Percentiles rank a stretch among this genome's conserved stretches.
These are phyloP conservation scores for Teunomyces stri DNA, from an alignment of 805 yeast species.

Conservation along the genomic window DNA sequence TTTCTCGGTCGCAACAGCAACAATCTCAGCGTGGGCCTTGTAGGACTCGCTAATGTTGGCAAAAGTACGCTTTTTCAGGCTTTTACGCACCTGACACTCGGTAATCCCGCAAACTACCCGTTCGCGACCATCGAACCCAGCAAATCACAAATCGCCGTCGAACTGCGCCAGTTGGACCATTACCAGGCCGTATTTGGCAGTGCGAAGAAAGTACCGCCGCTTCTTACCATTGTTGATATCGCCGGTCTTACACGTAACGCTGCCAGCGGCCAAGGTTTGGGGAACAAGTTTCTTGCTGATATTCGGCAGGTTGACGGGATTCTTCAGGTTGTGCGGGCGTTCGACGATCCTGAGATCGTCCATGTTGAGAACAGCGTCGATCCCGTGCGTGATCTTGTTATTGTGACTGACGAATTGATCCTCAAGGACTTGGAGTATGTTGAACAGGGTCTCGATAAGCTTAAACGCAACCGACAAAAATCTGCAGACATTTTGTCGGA, in stretches of 20 bases:
- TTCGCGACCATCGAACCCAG: slow-evolving; percentile 77
- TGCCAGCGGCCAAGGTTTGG: slow-evolving; percentile 64
- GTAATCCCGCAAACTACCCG: slow-evolving; percentile 55
- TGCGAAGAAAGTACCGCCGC: slow-evolving; percentile 50
- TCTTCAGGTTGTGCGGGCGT: slow-evolving; percentile 66
- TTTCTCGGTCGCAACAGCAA: slow-evolving; percentile 35
- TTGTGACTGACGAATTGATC: slow-evolving; percentile 61
- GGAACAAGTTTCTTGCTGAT: slow-evolving; percentile 69
- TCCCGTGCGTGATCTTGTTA: slow-evolving; percentile 61
- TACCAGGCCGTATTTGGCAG: slow-evolving; percentile 50
- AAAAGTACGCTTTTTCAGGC: slow-evolving; percentile 49
- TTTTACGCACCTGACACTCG: slow-evolving; percentile 57
- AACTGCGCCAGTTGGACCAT: slow-evolving; percentile 40
- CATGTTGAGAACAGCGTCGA: slow-evolving; percentile 65
- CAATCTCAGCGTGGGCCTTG: slow-evolving; percentile 42
- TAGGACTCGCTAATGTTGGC: slow-evolving; percentile 61
- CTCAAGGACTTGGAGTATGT: slow-evolving; percentile 62
- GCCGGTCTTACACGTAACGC: slow-evolving; percentile 59
- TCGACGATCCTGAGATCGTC: slow-evolving; percentile 61
- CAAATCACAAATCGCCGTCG: slow-evolving; percentile 33
- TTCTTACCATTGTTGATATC: slow-evolving; percentile 60
- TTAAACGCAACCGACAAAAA: slow-evolving; percentile 28
- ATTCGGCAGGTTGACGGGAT: slow-evolving; percentile 72
- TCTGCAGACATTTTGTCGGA: slow-evolving; percentile 25
- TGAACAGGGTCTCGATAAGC: slow-evolving; percentile 45